Evolutionary conservation across 441 rosid species (phyloP).

Genomic region (Gossypium lobatum): DNA sequence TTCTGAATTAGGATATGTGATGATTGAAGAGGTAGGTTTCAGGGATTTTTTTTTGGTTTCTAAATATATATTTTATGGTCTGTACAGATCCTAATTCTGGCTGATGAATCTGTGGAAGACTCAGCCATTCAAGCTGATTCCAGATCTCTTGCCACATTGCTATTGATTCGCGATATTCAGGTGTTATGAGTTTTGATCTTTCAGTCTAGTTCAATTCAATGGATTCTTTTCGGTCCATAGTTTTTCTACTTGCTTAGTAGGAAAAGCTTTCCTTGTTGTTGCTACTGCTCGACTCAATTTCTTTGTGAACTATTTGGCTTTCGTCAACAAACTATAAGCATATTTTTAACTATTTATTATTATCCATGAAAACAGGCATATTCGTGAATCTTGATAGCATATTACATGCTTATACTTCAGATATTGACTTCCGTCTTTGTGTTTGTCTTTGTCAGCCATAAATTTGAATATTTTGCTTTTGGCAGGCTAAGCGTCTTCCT

Average conservation of each 20-base stretch:
- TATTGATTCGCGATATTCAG: slow-evolving; percentile 76
- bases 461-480: slow-evolving; percentile 6
- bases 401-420: neutral
- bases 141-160: slow-evolving; percentile 67
- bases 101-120: slow-evolving; percentile 74
- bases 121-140: slow-evolving; percentile 86
- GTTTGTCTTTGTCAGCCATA: neutral
- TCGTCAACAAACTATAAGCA: neutral
- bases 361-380: neutral
- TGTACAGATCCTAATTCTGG: slow-evolving; percentile 60
- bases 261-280: neutral
- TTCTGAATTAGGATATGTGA: neutral
- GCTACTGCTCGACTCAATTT: neutral
- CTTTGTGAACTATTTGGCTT: neutral
- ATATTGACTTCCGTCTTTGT: neutral
- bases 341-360: neutral
- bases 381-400: neutral
- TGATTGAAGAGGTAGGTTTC: neutral
- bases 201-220: neutral
- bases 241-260: neutral
- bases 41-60: neutral
- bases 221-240: neutral
- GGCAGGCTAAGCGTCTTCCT: slow-evolving; percentile 70
- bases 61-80: neutral
- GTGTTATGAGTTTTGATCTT: slow-evolving; percentile 24